Base-by-base conservation (phyloP, 2,329 filamentous ascomycete species). In the Calonectria crousiana region DNA sequence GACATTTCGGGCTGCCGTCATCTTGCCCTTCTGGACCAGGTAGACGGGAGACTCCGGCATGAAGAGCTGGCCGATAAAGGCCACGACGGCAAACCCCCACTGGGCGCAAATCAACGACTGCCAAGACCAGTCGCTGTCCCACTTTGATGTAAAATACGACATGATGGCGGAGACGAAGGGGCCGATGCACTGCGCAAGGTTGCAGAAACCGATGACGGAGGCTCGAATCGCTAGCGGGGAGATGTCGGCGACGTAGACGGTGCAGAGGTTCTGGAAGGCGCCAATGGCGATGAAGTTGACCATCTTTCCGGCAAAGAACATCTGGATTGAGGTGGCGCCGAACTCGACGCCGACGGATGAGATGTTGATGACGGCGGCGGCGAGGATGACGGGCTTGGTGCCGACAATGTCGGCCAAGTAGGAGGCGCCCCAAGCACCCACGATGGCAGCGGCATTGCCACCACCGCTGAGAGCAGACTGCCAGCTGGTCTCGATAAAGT, bases 41-140 rank as follows among this genome's bases (percentile, higher is more conserved):
- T 86, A 90, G 0, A 87, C 83, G 0, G 89, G 89, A 16, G 86
- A 88, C 74, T 91, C 89, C 0, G 89, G 89, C 41, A 90, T 84
- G 56, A 88, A 51, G 38, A 87, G 14, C 4, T 82, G 80, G 0
- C 80, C 80, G 9, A 80, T 60, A 0, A 83, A 47, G 4, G 83
- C 83, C 6, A 86, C 78, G 10, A 70, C 82, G 5, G 84, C 84
- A 38, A 87, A 85, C 0, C 85, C 86, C 77, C 84, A 87, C 30
- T 87, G 85, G 0, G 85, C 83, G 20, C 79, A 82, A 51, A 87
- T 85, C 0, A 87, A 76, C 1, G 85, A 81, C 30, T 85, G 83
- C 78, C 86, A 87, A 1, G 86, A 84, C 86, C 86, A 87, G 26
- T 84, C 79, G 18, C 75, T 83, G 0, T 82, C 79, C 78, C 84